Conservation (phyloP, 345 rosid species). For the Gossypium arboreum region DNA sequence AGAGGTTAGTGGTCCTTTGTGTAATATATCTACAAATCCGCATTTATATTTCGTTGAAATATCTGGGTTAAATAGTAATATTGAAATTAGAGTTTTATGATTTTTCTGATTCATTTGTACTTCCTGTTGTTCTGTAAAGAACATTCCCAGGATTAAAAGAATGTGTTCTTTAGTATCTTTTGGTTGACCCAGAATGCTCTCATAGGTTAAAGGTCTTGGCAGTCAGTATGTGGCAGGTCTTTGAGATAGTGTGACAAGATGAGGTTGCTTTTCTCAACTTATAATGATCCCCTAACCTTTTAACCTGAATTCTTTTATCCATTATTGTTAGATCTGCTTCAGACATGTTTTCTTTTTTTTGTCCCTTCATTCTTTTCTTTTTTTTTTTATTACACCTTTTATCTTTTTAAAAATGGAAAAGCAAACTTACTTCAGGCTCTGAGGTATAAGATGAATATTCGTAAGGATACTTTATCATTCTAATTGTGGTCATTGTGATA, state of each 20-base stretch:
- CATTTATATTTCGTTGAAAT: background rate
- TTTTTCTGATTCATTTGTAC: background rate
- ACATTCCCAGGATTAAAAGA: background rate
- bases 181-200: conserved; percentile 1
- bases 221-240: background rate
- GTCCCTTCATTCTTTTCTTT: background rate
- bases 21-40: background rate
- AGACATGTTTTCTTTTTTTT: background rate
- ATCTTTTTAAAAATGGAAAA: background rate
- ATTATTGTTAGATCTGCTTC: background rate
- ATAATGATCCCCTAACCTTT: background rate
- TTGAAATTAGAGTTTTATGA: background rate
- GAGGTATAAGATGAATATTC: background rate
- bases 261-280: background rate
- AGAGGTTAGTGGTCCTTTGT: conserved; percentile 21
- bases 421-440: background rate
- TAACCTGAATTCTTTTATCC: background rate
- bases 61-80: background rate
- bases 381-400: background rate
- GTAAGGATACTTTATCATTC: background rate
- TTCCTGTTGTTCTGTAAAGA: background rate
- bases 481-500: background rate
- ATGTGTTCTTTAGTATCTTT: background rate
- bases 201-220: background rate
- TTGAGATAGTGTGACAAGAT: background rate